Conservation (phyloP, 345 rosid genomes). For the Cardamine resedifolia region DNA sequence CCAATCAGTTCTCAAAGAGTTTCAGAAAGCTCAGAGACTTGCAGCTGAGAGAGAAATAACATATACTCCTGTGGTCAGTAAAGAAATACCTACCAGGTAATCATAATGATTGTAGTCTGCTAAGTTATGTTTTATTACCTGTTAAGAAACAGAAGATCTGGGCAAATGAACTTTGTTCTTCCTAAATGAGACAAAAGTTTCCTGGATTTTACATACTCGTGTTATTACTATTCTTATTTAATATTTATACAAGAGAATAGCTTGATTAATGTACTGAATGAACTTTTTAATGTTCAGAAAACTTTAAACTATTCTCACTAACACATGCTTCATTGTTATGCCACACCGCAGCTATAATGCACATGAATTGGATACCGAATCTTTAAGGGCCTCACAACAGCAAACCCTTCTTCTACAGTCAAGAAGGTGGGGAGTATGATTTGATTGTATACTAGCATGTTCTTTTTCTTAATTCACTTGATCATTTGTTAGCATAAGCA, state of each 20-base stretch:
- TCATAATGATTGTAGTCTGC: not conserved
- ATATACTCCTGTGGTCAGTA: conserved; percentile 51
- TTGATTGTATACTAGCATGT: not conserved
- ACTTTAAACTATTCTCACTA: not conserved
- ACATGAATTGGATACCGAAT: conserved; percentile 52
- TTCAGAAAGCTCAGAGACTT: conserved; percentile 76
- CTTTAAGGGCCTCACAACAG: conserved; percentile 44
- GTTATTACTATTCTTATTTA: not conserved
- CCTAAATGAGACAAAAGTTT: too few relatives aligned
- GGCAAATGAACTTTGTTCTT: not conserved
- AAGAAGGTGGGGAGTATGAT: conserved; percentile 46
- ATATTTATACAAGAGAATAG: not conserved
- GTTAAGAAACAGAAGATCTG: not conserved
- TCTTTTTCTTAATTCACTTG: too few relatives aligned
- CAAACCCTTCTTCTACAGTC: conserved; percentile 58
- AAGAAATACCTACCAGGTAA: conserved; percentile 57
- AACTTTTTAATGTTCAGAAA: not conserved
- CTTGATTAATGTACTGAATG: not conserved
- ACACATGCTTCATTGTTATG: conserved; percentile 6
- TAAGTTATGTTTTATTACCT: not conserved
- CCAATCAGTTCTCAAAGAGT: conserved; percentile 59
- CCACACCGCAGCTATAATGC: conserved; percentile 59
- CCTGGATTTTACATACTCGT: not conserved
- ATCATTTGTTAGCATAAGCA: not conserved
- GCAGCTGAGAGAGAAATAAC: conserved; percentile 70